Evolutionary conservation across 192 early-diverging fungal genomes (phyloP), one percentile per base, ranked within the genome.

Genomic region (Coemansia reversa): DNA sequence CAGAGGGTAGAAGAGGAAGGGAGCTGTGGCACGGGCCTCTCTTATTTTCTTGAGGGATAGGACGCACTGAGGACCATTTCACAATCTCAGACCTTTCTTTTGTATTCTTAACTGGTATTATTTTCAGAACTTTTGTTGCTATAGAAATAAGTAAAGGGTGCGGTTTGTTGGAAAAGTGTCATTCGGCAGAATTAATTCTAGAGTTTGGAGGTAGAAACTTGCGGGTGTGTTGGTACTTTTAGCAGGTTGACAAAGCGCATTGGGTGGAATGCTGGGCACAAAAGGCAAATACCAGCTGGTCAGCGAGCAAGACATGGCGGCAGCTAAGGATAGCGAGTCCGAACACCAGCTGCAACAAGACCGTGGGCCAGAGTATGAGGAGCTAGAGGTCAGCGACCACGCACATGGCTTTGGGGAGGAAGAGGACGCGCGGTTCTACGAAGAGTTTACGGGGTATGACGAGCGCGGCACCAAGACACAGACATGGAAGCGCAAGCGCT

Each of bases 391-490:
- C 16, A 63, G 58, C 29, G 75, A 72, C 62, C 55, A 23, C 33
- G 48, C 11, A 56, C 20, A 45, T 9, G 39, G 39, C 16, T 74
- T 79, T 74, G 71, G 67, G 33, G 70, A 73, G 9, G 74, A 70
- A 20, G 74, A 76, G 29, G 76, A 79, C 39, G 76, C 33, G 47
- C 76, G 49, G 45, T 79, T 66, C 58, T 62, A 79, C 42, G 67
- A 73, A 19, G 63, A 79, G 71, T 79, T 79, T 57, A 30, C 70
- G 0, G 63, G 63, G 22, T 79, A 70, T 51, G 71, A 79, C 63
- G 52, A 60, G 18, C 71, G 59, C 32, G 24, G 60, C 53, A 52
- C 42, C 47, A 79, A 79, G 61, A 7, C 63, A 4, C 63, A 55
- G 24, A 33, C 50, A 7, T 74, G 77, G 72, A 65, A 59, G 51